These are phyloP conservation scores for Mrakia gelida DNA, from an alignment of 768 basidiomycete species.

Conservation along the genomic window DNA sequence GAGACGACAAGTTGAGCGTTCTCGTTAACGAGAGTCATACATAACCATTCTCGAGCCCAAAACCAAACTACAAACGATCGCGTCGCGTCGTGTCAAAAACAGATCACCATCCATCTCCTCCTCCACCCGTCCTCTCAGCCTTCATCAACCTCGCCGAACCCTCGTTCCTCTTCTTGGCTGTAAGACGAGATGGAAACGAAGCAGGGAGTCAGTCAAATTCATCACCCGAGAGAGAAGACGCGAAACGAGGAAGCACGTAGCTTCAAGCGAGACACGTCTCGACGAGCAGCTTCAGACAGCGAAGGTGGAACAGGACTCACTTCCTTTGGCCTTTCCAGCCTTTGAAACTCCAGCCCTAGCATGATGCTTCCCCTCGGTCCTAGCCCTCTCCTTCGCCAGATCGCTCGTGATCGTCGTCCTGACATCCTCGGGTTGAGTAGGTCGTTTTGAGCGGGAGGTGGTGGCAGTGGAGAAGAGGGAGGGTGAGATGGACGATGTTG, in stretches of 20 bases:
- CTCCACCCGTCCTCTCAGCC: slow-evolving; percentile 25
- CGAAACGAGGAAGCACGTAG: no score
- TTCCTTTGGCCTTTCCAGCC: slow-evolving; percentile 64
- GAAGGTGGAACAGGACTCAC: slow-evolving; percentile 37
- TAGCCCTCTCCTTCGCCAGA: slow-evolving; percentile 56
- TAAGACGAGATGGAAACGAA: background rate
- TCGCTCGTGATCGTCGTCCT: slow-evolving; percentile 61
- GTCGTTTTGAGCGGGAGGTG: background rate
- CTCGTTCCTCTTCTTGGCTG: slow-evolving; percentile 70
- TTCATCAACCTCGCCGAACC: slow-evolving; percentile 38
- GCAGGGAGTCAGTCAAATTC: background rate
- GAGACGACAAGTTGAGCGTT: no score
- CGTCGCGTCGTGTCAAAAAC: background rate
- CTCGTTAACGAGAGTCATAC: no score
- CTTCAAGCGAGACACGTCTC: no score
- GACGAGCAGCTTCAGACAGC: background rate
- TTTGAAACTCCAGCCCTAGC: slow-evolving; percentile 62
- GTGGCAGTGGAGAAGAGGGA: slow-evolving; percentile 2
- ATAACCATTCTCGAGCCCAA: background rate
- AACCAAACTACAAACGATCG: background rate
- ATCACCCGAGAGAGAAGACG: no score
- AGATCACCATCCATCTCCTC: slow-evolving; percentile 22
- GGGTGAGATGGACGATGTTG: slow-evolving; percentile 11
- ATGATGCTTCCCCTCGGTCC: slow-evolving; percentile 71
- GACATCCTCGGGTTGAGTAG: slow-evolving; percentile 46